A percentile compares a stretch with the other conserved stretches of the same genome.
These are phyloP conservation scores for Spergularia azorica DNA, from an alignment of 179 eudicot species.

Conservation along the genomic window DNA sequence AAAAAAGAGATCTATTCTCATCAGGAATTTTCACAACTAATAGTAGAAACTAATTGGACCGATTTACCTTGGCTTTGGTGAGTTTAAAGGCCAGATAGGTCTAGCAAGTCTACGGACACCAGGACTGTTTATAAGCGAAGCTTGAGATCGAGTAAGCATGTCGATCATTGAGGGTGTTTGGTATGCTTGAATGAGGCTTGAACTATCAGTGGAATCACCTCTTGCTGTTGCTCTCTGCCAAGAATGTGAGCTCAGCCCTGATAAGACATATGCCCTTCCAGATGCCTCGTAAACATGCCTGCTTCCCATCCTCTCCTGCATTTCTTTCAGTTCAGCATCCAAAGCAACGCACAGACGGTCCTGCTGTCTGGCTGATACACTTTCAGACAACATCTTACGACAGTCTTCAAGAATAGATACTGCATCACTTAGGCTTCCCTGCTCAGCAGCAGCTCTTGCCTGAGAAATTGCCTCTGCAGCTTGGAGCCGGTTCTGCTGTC, in stretches of 20 bases:
- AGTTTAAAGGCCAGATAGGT: slow-evolving; percentile 46
- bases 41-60: background rate
- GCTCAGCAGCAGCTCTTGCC: slow-evolving; percentile 74
- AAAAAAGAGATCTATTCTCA: background rate
- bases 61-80: slow-evolving; percentile 55
- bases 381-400: slow-evolving; percentile 42
- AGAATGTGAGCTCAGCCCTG: slow-evolving; percentile 93
- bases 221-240: slow-evolving; percentile 96
- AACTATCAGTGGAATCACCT: slow-evolving; percentile 72
- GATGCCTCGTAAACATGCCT: slow-evolving; percentile 80
- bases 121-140: slow-evolving; percentile 47
- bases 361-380: slow-evolving; percentile 49
- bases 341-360: slow-evolving; percentile 67
- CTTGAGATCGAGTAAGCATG: slow-evolving; percentile 82
- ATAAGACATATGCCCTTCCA: slow-evolving; percentile 79
- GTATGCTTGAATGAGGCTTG: slow-evolving; percentile 63
- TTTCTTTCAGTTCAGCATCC: slow-evolving; percentile 75
- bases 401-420: slow-evolving; percentile 55
- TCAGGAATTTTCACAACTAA: background rate
- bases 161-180: slow-evolving; percentile 86
- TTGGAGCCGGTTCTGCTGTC: slow-evolving; percentile 63
- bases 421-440: slow-evolving; percentile 61
- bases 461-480: slow-evolving; percentile 78
- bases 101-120: slow-evolving; percentile 43
- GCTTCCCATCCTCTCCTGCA: slow-evolving; percentile 85